Conservation (phyloP, 1,139 yeast species). For the Scheffersomyces illinoinensis region DNA sequence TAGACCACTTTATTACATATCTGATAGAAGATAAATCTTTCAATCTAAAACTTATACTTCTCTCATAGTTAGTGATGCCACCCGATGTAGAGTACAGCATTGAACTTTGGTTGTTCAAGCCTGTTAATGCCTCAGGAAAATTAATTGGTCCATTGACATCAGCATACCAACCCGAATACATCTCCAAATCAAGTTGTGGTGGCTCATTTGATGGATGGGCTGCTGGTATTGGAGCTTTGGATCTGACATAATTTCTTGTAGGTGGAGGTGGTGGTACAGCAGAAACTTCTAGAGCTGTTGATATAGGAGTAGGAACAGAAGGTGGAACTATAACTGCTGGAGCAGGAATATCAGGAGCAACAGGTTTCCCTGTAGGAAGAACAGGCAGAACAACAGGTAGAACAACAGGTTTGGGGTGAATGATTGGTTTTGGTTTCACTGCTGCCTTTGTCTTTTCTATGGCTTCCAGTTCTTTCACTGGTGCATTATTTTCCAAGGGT, state of each 20-base stretch:
- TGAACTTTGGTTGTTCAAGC: conserved; percentile 37
- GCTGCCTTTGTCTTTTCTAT: background rate
- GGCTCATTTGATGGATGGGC: conserved; percentile 17
- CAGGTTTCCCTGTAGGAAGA: background rate
- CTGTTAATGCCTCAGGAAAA: conserved; percentile 39
- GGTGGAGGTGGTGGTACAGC: conserved; percentile 43
- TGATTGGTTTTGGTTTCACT: conserved; percentile 1
- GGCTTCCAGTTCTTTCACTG: background rate
- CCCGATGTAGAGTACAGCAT: conserved; percentile 6
- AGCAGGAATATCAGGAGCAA: conserved; percentile 1
- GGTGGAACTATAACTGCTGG: conserved; percentile 9
- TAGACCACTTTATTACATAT: conserved; percentile 51
- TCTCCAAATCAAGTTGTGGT: conserved; percentile 43
- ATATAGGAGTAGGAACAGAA: conserved; percentile 4
- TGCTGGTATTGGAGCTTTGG: conserved; percentile 16
- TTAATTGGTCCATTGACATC: conserved; percentile 18
- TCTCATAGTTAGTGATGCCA: conserved; percentile 12
- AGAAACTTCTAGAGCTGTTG: conserved; percentile 11
- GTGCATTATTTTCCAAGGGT: background rate
- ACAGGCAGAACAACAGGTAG: conserved; percentile 2
- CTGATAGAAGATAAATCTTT: conserved; percentile 53
- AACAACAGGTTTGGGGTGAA: background rate
- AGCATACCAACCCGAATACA: conserved; percentile 49
- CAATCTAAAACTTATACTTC: conserved; percentile 38
- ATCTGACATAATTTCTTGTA: conserved; percentile 30